These are phyloP conservation scores for Santalum album DNA, from an alignment of 164 flowering plant species.

Conservation along the genomic window DNA sequence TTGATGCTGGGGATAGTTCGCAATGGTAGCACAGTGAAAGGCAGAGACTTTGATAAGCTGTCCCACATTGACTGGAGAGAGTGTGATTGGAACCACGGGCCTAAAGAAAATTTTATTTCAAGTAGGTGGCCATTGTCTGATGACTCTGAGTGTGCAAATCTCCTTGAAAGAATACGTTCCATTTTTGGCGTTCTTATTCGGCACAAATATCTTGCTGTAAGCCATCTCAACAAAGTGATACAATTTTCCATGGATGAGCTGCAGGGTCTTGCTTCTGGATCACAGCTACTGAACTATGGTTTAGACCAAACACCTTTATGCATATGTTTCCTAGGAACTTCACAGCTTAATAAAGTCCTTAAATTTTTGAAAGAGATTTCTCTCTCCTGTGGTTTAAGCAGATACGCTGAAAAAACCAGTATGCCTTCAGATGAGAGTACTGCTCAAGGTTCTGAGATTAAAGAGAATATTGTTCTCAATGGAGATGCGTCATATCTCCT, in stretches of 20 bases:
- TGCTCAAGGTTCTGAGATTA: conserved; percentile 26
- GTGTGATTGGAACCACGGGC: conserved; percentile 28
- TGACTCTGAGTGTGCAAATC: conserved; percentile 70
- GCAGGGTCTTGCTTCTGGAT: conserved; percentile 47
- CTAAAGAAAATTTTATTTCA: conserved; percentile 19
- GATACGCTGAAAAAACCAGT: conserved; percentile 53
- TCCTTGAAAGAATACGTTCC: conserved; percentile 62
- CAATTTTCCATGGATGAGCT: conserved; percentile 73
- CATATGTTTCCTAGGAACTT: conserved; percentile 78
- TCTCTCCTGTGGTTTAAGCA: conserved; percentile 58
- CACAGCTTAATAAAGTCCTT: conserved; percentile 64
- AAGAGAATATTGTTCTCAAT: conserved; percentile 53
- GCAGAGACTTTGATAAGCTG: conserved; percentile 20
- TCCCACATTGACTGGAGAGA: conserved; percentile 27
- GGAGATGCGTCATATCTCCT: conserved; percentile 49
- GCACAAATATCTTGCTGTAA: conserved; percentile 67
- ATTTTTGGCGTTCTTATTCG: conserved; percentile 58
- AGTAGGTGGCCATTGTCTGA: conserved; percentile 70
- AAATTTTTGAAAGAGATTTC: conserved; percentile 81
- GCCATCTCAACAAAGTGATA: conserved; percentile 73
- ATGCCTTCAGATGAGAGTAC: conserved; percentile 27
- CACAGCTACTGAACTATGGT: conserved; percentile 50
- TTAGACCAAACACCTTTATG: conserved; percentile 71
- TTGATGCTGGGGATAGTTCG: conserved; percentile 19
- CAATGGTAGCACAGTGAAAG: conserved; percentile 21